Conservation (phyloP, 805 yeast genomes). For the Yarrowia sp. region DNA sequence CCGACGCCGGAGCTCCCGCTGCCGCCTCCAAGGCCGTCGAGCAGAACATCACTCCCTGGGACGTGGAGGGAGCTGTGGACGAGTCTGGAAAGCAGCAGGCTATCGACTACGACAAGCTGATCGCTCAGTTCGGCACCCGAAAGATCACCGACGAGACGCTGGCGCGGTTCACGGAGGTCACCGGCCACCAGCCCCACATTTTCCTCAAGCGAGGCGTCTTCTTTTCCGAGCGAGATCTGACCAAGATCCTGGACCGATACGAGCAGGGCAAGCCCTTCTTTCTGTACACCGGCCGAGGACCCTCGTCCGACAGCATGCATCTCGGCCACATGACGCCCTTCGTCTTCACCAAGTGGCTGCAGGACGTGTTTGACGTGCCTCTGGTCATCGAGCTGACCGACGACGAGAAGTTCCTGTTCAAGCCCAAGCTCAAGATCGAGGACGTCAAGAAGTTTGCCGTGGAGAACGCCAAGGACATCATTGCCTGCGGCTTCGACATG, state of each 20-base stretch:
- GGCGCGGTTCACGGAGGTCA: constrained; percentile 69
- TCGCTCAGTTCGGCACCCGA: constrained; percentile 82
- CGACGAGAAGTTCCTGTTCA: constrained; percentile 94
- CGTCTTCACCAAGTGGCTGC: constrained; percentile 94
- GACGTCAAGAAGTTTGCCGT: constrained; percentile 78
- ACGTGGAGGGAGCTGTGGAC: constrained; percentile 96
- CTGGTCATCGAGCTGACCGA: constrained; percentile 91
- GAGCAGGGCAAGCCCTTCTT: constrained; percentile 95
- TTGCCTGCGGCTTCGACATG: constrained; percentile 91
- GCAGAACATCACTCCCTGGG: constrained; percentile 92
- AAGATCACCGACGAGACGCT: constrained; percentile 68
- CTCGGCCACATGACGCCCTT: constrained; percentile 97
- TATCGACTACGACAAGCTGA: constrained; percentile 87
- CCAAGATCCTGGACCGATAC: constrained; percentile 75
- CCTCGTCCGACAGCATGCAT: constrained; percentile 91
- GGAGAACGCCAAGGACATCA: constrained; percentile 88
- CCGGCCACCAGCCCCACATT: constrained; percentile 91
- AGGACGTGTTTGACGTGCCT: constrained; percentile 95
- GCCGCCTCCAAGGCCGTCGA: constrained; percentile 29
- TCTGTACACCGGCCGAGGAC: constrained; percentile 96
- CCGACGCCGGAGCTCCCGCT: no score
- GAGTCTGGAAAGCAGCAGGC: constrained; percentile 81
- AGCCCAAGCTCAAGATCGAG: constrained; percentile 81
- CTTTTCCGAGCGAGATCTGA: constrained; percentile 72
- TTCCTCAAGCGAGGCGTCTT: constrained; percentile 87